A percentile compares a stretch with the other conserved stretches of the same genome.
Evolutionary conservation across 75 land plant genomes (phyloP).

Genomic region (Pinus taeda): DNA sequence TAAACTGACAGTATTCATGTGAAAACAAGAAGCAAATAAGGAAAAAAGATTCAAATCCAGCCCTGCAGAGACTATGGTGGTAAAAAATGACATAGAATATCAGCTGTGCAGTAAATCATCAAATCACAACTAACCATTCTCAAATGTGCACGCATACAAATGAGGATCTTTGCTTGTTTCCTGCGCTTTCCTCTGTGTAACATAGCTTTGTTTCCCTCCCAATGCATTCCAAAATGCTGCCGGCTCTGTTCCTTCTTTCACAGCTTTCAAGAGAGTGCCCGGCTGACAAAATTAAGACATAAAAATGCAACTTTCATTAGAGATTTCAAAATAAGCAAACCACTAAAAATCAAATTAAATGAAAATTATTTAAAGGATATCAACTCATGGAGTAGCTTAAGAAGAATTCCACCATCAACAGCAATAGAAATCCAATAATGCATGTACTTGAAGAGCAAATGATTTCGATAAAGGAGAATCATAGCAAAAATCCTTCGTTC

Average conservation of each 20-base stretch:
- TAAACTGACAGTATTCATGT: too few species aligned
- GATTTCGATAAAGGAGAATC: not conserved
- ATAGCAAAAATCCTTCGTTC: not conserved
- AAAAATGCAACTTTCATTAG: too few species aligned
- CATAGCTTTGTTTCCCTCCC: slow-evolving; percentile 81
- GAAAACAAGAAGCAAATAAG: too few species aligned
- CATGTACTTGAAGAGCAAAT: not conserved
- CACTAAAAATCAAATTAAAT: not conserved
- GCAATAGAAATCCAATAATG: not conserved
- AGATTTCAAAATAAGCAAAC: not conserved
- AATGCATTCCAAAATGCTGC: slow-evolving; percentile 84
- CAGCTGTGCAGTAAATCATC: not conserved
- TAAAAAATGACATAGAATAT: slow-evolving; percentile 21
- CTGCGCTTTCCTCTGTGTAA: slow-evolving; percentile 56
- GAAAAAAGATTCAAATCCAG: too few species aligned
- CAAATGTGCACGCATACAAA: slow-evolving; percentile 3
- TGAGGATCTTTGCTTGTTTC: slow-evolving; percentile 88
- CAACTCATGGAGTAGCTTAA: not conserved
- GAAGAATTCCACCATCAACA: not conserved
- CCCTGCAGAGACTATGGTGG: too few species aligned
- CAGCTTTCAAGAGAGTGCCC: slow-evolving; percentile 56
- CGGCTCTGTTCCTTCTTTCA: slow-evolving; percentile 92
- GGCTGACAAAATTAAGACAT: slow-evolving; percentile 38
- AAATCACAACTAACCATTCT: too few species aligned
- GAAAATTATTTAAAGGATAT: not conserved